Base-by-base conservation (phyloP, 2,329 filamentous ascomycete genomes). In the Epichloe amarillans region DNA sequence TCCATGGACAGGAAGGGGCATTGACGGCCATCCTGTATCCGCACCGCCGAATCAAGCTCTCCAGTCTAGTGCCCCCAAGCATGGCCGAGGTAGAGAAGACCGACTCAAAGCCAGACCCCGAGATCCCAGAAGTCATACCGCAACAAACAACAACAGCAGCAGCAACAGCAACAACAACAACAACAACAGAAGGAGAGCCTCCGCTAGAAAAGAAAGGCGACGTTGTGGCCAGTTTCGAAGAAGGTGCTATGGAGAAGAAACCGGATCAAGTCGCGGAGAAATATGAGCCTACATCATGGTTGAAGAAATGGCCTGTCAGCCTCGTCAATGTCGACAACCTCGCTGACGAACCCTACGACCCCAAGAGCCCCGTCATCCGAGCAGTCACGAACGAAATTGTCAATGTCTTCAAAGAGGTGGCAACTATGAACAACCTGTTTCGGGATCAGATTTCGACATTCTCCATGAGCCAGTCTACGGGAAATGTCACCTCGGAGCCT, bases 381-480 rank as follows among this genome's bases (percentile, higher is more conserved):
- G 93, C 93, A 12, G 82, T 98, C 44, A 93, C 91, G 47, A 95
- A 91, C 62, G 94, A 98, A 70, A 97, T 98, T 54, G 89, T 98
- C 64, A 97, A 96, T 65, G 93, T 95, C 0, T 97, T 96, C 75
- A 97, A 96, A 70, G 90, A 97, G 65, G 88, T 98, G 50, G 91
- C 91, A 10, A 85, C 83, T 43, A 81, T 96, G 69, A 98, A 97
- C 70, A 88, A 86, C 53, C 76, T 98, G 19, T 98, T 98, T 75
- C 82, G 91, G 52, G 93, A 98, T 62, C 93, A 98, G 64, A 95
- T 98, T 50, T 95, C 90, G 0, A 95, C 91, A 1, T 98, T 97
- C 64, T 91, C 89, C 33, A 94, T 95, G 75, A 94, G 88, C 60
- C 89, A 95, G 60, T 94, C 88, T 10, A 87, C 90, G 0, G 90